phyloP scores from a whole-genome alignment of 2,329 filamentous ascomycete genomes.

The Colletotrichum sp. region DNA sequence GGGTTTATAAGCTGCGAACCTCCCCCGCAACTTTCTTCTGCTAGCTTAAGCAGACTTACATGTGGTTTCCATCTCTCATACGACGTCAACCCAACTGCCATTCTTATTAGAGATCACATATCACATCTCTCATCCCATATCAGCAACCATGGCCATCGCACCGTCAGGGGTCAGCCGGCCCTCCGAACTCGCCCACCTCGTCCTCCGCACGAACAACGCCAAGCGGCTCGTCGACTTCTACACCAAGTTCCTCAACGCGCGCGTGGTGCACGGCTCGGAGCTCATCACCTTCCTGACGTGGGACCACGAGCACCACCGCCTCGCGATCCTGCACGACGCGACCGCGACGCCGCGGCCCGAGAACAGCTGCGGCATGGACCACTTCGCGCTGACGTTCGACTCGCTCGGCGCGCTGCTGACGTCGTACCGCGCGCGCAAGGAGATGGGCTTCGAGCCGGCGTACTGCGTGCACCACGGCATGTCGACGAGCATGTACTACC shows the following conservation, averaged over 20 bases:
- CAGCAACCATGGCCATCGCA: not conserved
- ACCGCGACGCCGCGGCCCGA: slow-evolving; percentile 24
- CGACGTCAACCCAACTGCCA: not conserved
- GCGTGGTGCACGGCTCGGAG: slow-evolving; percentile 27
- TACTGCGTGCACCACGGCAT: slow-evolving; percentile 54
- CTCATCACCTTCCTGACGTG: slow-evolving; percentile 43
- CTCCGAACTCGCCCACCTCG: slow-evolving; percentile 11
- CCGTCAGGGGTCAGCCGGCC: not conserved
- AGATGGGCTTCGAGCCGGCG: slow-evolving; percentile 38
- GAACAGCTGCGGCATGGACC: slow-evolving; percentile 38
- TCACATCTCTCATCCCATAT: not conserved
- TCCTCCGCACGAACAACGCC: not conserved
- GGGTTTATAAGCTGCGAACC: not conserved
- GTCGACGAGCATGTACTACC: slow-evolving; percentile 52
- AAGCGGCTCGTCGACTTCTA: slow-evolving; percentile 38
- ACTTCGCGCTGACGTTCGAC: slow-evolving; percentile 46
- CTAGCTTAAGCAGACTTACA: not conserved
- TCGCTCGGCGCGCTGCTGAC: slow-evolving; percentile 37
- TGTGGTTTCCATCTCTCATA: not conserved
- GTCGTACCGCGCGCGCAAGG: slow-evolving; percentile 41
- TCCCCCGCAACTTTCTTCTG: not conserved
- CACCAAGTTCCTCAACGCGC: slow-evolving; percentile 38
- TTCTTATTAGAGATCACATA: not conserved
- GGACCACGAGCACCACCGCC: slow-evolving; percentile 53
- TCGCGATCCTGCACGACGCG: slow-evolving; percentile 41